Percentiles rank a stretch among this genome's conserved stretches.
Conservation (phyloP, 305 asterid genomes). For the Solanum hybrid region DNA sequence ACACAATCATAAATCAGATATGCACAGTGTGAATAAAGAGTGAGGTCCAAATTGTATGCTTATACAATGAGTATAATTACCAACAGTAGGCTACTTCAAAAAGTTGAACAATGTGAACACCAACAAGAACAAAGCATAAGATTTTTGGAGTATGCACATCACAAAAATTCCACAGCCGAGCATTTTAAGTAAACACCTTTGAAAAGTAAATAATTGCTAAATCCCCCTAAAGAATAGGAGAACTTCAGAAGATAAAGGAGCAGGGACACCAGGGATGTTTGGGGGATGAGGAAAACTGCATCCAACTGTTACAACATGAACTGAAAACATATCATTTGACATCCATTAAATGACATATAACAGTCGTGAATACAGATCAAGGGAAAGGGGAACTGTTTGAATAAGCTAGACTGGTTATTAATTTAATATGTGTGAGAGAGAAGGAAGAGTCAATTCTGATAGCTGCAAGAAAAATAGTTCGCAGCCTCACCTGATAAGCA, state of each 20-base stretch:
- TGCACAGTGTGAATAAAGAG: background rate
- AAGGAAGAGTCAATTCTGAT: background rate
- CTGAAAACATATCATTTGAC: background rate
- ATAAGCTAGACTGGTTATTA: background rate
- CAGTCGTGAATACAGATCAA: background rate
- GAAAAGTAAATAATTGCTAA: background rate
- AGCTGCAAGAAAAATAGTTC: background rate
- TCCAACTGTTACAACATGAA: background rate
- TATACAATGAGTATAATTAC: background rate
- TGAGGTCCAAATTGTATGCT: background rate
- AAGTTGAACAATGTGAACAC: background rate
- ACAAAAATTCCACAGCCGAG: background rate
- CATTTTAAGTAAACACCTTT: background rate
- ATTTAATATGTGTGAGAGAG: background rate
- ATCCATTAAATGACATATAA: background rate
- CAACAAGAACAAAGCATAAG: background rate
- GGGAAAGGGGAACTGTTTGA: background rate
- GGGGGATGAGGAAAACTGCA: background rate
- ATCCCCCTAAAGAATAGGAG: background rate
- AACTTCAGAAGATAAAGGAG: background rate
- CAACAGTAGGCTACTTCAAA: background rate
- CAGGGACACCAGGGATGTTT: background rate
- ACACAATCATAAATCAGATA: background rate
- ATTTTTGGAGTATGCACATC: background rate
- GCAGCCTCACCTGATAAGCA: slow-evolving; percentile 68